Conservation (phyloP, 2,329 filamentous ascomycete species). For the Helotiales sp. region DNA sequence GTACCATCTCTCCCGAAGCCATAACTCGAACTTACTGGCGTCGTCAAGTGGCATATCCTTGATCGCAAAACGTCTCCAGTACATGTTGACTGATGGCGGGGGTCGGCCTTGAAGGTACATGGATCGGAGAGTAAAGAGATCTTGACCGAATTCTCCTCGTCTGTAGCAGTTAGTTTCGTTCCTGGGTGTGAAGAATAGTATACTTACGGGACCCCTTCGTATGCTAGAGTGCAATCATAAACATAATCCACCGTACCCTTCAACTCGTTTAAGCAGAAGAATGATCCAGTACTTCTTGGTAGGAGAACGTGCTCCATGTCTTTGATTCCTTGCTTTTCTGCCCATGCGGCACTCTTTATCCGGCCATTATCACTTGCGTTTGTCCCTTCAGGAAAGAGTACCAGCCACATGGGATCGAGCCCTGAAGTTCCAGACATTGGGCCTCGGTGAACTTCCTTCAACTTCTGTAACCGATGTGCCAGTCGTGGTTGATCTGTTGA, state of each 20-base stretch:
- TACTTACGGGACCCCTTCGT: slow-evolving; percentile 89
- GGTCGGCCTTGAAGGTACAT: slow-evolving; percentile 88
- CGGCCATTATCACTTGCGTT: slow-evolving; percentile 76
- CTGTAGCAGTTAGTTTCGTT: slow-evolving; percentile 27
- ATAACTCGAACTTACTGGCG: slow-evolving; percentile 76
- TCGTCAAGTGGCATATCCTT: slow-evolving; percentile 81
- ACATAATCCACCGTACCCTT: slow-evolving; percentile 78
- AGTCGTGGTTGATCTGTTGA: slow-evolving; percentile 77
- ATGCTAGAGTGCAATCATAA: slow-evolving; percentile 93
- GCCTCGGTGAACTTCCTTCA: slow-evolving; percentile 62
- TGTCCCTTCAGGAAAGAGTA: slow-evolving; percentile 87
- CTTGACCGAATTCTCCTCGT: slow-evolving; percentile 83
- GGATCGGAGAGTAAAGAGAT: slow-evolving; percentile 83
- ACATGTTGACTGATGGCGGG: slow-evolving; percentile 94
- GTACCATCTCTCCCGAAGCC: slow-evolving; percentile 85
- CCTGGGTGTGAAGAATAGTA: too few species aligned
- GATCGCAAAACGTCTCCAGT: slow-evolving; percentile 87
- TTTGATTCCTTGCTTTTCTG: slow-evolving; percentile 73
- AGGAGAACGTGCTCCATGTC: slow-evolving; percentile 77
- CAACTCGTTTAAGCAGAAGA: slow-evolving; percentile 79
- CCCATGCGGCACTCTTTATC: slow-evolving; percentile 74
- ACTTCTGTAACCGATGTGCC: slow-evolving; percentile 72
- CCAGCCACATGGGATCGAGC: slow-evolving; percentile 84
- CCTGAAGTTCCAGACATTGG: slow-evolving; percentile 59
- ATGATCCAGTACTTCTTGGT: slow-evolving; percentile 79